These are phyloP conservation scores for Periconia macrospinosa DNA, from an alignment of 2,329 filamentous ascomycete species.

Conservation along the genomic window DNA sequence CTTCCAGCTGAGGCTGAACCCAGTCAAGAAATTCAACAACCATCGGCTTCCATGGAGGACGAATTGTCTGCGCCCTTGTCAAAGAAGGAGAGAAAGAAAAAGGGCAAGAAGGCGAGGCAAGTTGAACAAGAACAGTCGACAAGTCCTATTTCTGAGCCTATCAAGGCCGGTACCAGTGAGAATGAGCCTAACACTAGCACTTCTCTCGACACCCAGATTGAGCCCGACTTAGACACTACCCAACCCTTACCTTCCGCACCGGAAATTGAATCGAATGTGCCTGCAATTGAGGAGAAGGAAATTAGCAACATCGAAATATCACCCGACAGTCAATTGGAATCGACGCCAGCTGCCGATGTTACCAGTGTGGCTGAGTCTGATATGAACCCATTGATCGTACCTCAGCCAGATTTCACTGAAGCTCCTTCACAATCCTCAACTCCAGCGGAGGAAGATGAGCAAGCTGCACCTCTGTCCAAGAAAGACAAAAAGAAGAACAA, in stretches of 20 bases:
- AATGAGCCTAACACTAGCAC: neutral
- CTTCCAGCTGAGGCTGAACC: neutral
- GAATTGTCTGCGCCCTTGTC: slow-evolving; percentile 7
- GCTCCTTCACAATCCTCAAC: neutral
- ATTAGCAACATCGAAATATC: too few relatives aligned
- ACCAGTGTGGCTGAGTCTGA: neutral
- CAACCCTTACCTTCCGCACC: too few relatives aligned
- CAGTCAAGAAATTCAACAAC: neutral
- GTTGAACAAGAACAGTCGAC: neutral
- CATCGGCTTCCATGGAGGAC: slow-evolving; percentile 1
- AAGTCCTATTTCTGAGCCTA: neutral
- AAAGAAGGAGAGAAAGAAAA: slow-evolving; percentile 14
- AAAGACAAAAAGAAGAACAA: slow-evolving; percentile 51
- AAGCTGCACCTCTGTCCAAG: slow-evolving; percentile 28
- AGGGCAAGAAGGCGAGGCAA: slow-evolving; percentile 1
- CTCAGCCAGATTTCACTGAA: neutral
- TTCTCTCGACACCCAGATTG: too few relatives aligned
- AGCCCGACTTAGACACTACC: too few relatives aligned
- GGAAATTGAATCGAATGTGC: too few relatives aligned
- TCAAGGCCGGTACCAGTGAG: neutral
- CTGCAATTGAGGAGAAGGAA: too few relatives aligned
- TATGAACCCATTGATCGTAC: neutral
- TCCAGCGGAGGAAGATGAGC: neutral
- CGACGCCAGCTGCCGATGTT: too few relatives aligned
- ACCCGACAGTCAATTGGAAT: too few relatives aligned